Base-by-base conservation (phyloP, 179 eudicot genomes). In the Patellifolia procumbens region DNA sequence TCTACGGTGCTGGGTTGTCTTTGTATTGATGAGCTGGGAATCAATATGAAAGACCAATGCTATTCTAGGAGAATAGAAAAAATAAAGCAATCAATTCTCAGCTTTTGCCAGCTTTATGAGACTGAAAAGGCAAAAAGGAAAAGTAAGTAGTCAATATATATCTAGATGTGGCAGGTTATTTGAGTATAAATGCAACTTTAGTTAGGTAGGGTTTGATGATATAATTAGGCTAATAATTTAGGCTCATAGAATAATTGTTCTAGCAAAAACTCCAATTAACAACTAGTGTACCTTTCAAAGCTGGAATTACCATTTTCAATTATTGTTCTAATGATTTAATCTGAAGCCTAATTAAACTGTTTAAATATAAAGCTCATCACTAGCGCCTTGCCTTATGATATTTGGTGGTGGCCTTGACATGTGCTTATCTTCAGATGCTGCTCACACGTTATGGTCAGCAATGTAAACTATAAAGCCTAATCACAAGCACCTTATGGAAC, bases 191-290 rank as follows among this genome's bases (percentile, higher is more conserved):
- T 11, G 7, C 70, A 11, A 3, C 34, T 70, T 55, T 70, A 43
- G 64, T 16, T 32, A 35, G 61, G 61, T 77, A 60, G 68, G 45
- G 49, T 42, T 76, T 55, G 68, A 59, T n/a, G 31, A 53, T 45
- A 19, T 12, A 43, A 72, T 73, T 42, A 34, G 59, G 48, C 68
- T 59, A 61, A 42, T 61, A 28, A 69, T 60, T 17, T 35, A 53
- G 39, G 42, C 35, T 71, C 32, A 26, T 43, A 28, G 28, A 19
- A 45, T n/a, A 63, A 35, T 7, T 63, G 49, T 39, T 10, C 9
- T 19, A 24, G n/a, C 66, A 13, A 5, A 61, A 22, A 28, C 7
- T 20, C 11, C 42, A 32, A 24, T 22, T 72, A 15, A 51, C 3
- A 24, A 31, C 6, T 20, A 7, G 16, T 17, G 6, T 75, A 34